phyloP scores from a whole-genome alignment of 2,329 filamentous ascomycete genomes.

The Sporothrix luriei region DNA sequence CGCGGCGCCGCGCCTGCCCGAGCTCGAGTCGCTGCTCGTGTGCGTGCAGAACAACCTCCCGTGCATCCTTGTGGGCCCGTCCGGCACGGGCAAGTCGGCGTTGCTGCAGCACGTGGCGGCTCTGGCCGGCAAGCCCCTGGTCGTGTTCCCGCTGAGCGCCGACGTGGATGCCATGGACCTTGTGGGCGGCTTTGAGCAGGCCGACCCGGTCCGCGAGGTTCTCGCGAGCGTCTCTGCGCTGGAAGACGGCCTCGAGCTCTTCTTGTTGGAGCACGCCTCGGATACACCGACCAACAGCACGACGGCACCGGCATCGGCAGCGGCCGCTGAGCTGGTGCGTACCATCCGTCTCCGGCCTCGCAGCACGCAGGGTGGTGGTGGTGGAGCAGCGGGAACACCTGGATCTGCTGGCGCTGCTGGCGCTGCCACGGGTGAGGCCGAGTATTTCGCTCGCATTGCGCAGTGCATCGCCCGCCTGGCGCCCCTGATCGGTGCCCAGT shows the following conservation, averaged over 20 bases:
- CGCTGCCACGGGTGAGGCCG: constrained; percentile 44
- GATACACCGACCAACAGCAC: constrained; percentile 35
- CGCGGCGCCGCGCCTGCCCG: constrained; percentile 61
- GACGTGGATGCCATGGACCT: constrained; percentile 97
- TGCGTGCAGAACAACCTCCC: constrained; percentile 86
- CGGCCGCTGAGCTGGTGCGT: constrained; percentile 57
- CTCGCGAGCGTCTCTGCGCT: constrained; percentile 58
- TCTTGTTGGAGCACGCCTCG: constrained; percentile 54
- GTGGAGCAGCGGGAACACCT: too few species aligned
- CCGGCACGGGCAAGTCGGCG: constrained; percentile 83
- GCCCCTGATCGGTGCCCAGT: constrained; percentile 48
- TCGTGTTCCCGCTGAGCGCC: constrained; percentile 86
- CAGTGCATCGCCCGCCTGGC: constrained; percentile 47
- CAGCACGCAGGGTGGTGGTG: not conserved
- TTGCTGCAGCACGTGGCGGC: constrained; percentile 81
- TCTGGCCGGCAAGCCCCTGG: constrained; percentile 71
- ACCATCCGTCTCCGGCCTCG: constrained; percentile 45
- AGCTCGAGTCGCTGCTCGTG: constrained; percentile 83
- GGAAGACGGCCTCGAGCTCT: constrained; percentile 49
- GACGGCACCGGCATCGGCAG: constrained; percentile 50
- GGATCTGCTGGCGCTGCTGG: too few species aligned
- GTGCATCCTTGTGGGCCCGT: constrained; percentile 81
- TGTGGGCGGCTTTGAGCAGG: constrained; percentile 94
- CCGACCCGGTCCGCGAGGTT: constrained; percentile 75
- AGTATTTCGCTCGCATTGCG: constrained; percentile 46